Conservation (phyloP, 495 filamentous ascomycete genomes). For the Lichina pygmaea region DNA sequence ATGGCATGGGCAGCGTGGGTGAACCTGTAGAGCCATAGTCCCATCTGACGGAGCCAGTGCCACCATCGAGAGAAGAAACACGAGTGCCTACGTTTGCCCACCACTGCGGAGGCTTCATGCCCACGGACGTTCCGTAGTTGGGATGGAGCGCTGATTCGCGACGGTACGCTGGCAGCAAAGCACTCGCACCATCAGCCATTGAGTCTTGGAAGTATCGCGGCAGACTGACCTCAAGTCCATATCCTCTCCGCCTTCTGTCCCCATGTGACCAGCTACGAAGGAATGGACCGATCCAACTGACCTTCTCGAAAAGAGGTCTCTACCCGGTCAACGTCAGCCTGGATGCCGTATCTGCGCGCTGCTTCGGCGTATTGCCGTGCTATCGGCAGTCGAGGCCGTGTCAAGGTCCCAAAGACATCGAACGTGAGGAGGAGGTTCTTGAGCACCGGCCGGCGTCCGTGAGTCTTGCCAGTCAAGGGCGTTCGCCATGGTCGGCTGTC, state of each 20-base stretch:
- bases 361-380: conserved; percentile 31
- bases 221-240: too few species aligned
- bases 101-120: conserved; percentile 31
- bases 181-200: too few species aligned
- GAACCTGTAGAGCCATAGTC: too few species aligned
- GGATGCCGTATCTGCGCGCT: conserved; percentile 29
- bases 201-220: too few species aligned
- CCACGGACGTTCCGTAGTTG: conserved; percentile 39
- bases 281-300: conserved; percentile 3
- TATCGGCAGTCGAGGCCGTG: conserved; percentile 31
- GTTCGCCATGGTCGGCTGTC: too few species aligned
- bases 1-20: too few species aligned
- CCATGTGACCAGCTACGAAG: background rate
- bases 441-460: too few species aligned
- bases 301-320: conserved; percentile 14
- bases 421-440: conserved; percentile 34
- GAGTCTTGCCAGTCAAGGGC: too few species aligned
- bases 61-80: background rate
- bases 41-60: too few species aligned
- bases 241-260: background rate
- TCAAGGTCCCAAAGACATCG: conserved; percentile 58
- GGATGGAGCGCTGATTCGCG: conserved; percentile 21
- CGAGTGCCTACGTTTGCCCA: conserved; percentile 31
- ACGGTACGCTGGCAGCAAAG: conserved; percentile 18
- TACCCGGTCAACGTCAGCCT: conserved; percentile 10